Conservation (phyloP, 2,329 filamentous ascomycete genomes). For the Immersiporthe knoxdaviesiana region DNA sequence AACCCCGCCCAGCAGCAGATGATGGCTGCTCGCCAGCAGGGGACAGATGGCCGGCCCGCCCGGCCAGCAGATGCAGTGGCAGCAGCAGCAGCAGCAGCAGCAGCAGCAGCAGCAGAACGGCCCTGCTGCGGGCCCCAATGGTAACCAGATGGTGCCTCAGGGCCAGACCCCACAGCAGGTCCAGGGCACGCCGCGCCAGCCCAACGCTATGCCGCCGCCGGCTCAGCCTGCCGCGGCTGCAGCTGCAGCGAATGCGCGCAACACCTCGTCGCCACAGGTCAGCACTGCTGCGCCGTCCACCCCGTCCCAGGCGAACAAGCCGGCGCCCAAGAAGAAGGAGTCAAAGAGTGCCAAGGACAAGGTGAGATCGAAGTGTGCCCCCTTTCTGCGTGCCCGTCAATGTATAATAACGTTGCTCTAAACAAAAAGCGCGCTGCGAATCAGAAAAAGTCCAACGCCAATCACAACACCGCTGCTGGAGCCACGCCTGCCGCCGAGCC, state of each 20-base stretch:
- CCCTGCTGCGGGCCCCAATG: conserved; percentile 43
- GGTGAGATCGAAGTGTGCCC: conserved; percentile 51
- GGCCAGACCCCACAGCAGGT: conserved; percentile 55
- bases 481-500: conserved; percentile 63
- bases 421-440: conserved; percentile 49
- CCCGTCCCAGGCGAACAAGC: conserved; percentile 72
- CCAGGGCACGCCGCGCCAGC: conserved; percentile 74
- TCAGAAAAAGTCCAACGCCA: conserved; percentile 67
- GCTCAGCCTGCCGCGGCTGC: conserved; percentile 57
- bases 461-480: conserved; percentile 49
- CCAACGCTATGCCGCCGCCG: conserved; percentile 64
- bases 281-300: conserved; percentile 73
- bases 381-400: conserved; percentile 22
- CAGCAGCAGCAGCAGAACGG: conserved; percentile 46
- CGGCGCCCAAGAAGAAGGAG: conserved; percentile 78
- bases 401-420: conserved; percentile 27
- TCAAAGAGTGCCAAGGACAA: conserved; percentile 67
- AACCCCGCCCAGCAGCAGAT: conserved; percentile 63
- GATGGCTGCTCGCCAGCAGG: conserved; percentile 57
- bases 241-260: conserved; percentile 53
- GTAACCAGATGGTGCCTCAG: conserved; percentile 47
- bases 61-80: conserved; percentile 53
- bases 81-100: conserved; percentile 50
- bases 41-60: conserved; percentile 39
- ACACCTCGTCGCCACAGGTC: conserved; percentile 64